Percentiles rank a stretch among this genome's conserved stretches.
Evolutionary conservation across 176 grass and related monocot genomes (phyloP).

Genomic region (Thalia dealbata): DNA sequence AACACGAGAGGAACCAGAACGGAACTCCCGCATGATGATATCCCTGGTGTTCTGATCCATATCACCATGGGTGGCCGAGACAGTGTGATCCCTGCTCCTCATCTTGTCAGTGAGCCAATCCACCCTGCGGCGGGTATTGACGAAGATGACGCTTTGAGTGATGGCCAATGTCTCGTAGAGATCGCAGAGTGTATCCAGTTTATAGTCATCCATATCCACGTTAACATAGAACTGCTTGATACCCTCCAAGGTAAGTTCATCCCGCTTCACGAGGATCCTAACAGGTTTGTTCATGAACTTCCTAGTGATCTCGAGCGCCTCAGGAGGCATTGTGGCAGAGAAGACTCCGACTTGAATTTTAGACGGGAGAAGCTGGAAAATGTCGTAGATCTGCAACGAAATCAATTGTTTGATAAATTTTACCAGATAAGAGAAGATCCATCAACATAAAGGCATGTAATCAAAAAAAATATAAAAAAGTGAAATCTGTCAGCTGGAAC

Average conservation of each 20-base stretch:
- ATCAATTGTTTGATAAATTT: background rate
- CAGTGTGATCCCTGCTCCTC: conserved; percentile 2
- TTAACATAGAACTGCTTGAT: background rate
- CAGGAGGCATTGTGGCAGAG: background rate
- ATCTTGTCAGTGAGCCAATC: background rate
- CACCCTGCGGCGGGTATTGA: background rate
- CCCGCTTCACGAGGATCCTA: background rate
- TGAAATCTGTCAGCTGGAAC: no score
- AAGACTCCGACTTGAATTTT: background rate
- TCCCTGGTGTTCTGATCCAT: background rate
- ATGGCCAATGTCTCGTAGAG: background rate
- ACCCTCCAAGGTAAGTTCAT: background rate
- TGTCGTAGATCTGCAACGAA: background rate
- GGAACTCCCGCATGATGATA: background rate
- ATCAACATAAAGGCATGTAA: no score
- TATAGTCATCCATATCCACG: background rate
- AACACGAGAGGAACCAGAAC: background rate
- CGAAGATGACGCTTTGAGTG: background rate
- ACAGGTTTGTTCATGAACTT: background rate
- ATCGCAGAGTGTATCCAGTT: background rate
- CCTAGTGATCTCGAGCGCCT: background rate
- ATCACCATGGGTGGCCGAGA: background rate
- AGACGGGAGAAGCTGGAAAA: background rate
- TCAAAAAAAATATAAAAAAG: no score
- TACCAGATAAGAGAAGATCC: no score